These are phyloP conservation scores for Oryza meyeriana DNA, from an alignment of 176 grass and related monocot species.

Conservation along the genomic window DNA sequence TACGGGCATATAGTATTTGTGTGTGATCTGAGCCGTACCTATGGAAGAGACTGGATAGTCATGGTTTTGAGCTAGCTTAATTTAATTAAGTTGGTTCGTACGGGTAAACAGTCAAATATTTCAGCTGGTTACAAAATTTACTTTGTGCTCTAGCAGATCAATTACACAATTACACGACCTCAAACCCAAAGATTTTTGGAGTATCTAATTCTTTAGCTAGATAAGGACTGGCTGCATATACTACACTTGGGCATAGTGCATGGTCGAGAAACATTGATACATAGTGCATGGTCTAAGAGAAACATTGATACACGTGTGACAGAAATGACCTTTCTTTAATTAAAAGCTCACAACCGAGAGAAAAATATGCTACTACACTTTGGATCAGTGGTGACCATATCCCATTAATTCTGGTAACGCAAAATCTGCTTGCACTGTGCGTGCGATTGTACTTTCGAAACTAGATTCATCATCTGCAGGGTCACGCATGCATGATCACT, in stretches of 20 bases:
- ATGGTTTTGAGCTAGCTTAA: no score
- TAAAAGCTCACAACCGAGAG: conserved; percentile 21
- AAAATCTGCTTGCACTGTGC: conserved; percentile 29
- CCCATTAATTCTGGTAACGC: conserved; percentile 31
- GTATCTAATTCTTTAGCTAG: conserved; percentile 10
- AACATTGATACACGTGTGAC: conserved; percentile 39
- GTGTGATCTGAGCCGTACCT: not conserved
- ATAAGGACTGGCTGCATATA: not conserved
- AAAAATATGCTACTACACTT: conserved; percentile 26
- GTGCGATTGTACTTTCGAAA: conserved; percentile 28
- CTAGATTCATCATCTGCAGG: conserved; percentile 30
- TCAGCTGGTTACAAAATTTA: not conserved
- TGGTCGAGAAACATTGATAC: conserved; percentile 4
- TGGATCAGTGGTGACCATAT: conserved; percentile 23
- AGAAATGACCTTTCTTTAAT: conserved; percentile 39
- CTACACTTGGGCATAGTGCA: not conserved
- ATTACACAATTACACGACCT: not conserved
- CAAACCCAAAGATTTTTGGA: not conserved
- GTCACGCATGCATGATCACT: not conserved
- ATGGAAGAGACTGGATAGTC: not conserved
- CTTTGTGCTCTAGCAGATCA: not conserved
- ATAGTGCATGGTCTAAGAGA: not conserved
- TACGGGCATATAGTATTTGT: not conserved
- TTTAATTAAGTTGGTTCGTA: not conserved
- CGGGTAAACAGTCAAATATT: conserved; percentile 4